These are phyloP conservation scores for Wickerhamiella cacticola DNA, from an alignment of 805 yeast species.

Conservation along the genomic window DNA sequence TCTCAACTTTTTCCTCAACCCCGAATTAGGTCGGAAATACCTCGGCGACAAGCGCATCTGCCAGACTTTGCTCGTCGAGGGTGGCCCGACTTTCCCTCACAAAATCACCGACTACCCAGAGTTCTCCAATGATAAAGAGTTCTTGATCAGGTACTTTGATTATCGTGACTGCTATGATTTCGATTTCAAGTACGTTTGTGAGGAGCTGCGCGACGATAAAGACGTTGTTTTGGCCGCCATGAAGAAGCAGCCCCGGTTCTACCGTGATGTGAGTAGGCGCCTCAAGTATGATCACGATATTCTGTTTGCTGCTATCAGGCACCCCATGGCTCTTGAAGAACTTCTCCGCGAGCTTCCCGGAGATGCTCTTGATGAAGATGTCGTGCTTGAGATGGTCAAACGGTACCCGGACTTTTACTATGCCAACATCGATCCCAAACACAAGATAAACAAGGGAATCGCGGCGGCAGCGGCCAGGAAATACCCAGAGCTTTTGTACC, in stretches of 20 bases:
- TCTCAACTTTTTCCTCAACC: no score
- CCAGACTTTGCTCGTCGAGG: neutral
- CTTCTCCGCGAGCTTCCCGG: neutral
- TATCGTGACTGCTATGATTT: no score
- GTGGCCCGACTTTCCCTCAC: neutral
- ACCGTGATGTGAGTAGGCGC: neutral
- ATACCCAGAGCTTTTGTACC: no score
- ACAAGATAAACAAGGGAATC: no score
- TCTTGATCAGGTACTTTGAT: no score
- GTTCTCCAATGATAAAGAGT: neutral
- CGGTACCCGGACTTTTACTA: no score
- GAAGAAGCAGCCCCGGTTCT: neutral
- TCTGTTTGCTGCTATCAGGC: neutral
- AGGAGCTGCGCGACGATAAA: neutral
- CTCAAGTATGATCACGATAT: neutral
- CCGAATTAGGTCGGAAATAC: neutral
- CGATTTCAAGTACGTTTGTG: neutral
- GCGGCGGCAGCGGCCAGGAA: no score
- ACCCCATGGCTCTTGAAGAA: no score
- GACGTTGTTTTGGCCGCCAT: neutral
- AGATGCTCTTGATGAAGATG: neutral
- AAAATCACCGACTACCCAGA: neutral
- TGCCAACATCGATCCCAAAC: no score
- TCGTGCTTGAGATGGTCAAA: no score
- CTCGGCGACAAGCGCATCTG: neutral